phyloP scores from a whole-genome alignment of 2,329 filamentous ascomycete genomes.

The Huntiella moniliformis region DNA sequence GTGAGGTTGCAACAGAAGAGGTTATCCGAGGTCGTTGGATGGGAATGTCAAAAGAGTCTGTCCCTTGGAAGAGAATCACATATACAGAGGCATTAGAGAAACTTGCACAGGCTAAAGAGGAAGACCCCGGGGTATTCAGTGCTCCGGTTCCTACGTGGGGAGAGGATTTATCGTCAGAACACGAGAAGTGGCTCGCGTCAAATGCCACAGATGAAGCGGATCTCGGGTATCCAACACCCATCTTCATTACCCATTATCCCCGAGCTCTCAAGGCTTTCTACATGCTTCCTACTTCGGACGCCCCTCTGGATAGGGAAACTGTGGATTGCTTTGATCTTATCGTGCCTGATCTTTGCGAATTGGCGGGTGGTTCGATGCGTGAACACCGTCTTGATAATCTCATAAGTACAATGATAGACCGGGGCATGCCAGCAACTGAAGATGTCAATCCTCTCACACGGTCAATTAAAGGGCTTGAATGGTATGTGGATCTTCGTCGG shows the following conservation, averaged over 20 bases:
- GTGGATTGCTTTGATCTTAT: conserved; percentile 84
- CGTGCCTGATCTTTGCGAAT: conserved; percentile 68
- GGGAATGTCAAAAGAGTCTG: conserved; percentile 32
- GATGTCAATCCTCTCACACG: conserved; percentile 4
- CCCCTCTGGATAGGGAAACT: conserved; percentile 25
- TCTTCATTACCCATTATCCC: conserved; percentile 94
- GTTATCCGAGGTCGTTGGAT: conserved; percentile 53
- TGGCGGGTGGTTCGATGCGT: conserved; percentile 76
- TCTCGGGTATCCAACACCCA: conserved; percentile 37
- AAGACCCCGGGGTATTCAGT: conserved; percentile 33
- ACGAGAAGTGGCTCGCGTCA: conserved; percentile 73
- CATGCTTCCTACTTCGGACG: conserved; percentile 21
- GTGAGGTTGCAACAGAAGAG: conserved; percentile 20
- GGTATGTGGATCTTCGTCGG: conserved; percentile 75
- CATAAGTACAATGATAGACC: conserved; percentile 48
- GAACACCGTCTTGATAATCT: conserved; percentile 57
- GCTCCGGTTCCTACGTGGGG: conserved; percentile 48
- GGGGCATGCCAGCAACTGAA: conserved; percentile 37
- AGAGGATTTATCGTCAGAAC: conserved; percentile 66
- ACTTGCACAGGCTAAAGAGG: conserved; percentile 36
- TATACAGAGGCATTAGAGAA: conserved; percentile 60
- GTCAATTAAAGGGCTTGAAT: conserved; percentile 34
- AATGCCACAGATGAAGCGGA: conserved; percentile 33
- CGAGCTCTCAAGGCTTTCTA: conserved; percentile 77
- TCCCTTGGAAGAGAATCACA: conserved; percentile 59